Conservation (phyloP, 78 protist genomes). For the Bodo saltans region DNA sequence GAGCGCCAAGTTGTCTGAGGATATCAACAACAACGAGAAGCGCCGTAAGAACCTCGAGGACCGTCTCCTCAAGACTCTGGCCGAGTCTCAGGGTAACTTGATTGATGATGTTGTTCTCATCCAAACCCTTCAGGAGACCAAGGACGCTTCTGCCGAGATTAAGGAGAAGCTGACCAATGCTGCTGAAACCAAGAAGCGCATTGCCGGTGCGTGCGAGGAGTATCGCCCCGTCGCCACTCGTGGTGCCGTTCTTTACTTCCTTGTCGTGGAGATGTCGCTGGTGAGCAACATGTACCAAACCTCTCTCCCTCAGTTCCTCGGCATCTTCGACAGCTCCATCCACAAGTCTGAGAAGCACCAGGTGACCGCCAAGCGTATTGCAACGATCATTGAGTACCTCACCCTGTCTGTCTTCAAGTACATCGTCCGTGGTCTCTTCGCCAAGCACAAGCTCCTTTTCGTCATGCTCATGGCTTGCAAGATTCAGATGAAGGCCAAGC, state of each 20-base stretch:
- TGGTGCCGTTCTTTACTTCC: constrained; percentile 76
- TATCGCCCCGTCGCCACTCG: constrained; percentile 81
- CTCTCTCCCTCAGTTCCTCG: constrained; percentile 71
- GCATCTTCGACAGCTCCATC: constrained; percentile 60
- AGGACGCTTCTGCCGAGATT: constrained; percentile 61
- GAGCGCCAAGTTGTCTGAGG: constrained; percentile 58
- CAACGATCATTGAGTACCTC: constrained; percentile 53
- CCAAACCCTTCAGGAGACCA: constrained; percentile 63
- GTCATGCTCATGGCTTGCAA: constrained; percentile 65
- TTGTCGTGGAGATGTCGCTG: constrained; percentile 66
- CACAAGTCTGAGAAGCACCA: constrained; percentile 31
- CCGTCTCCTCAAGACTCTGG: constrained; percentile 57
- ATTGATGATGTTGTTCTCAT: constrained; percentile 78
- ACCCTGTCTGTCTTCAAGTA: constrained; percentile 44
- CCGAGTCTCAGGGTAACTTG: constrained; percentile 70
- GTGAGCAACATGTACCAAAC: constrained; percentile 82
- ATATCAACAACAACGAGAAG: constrained; percentile 60
- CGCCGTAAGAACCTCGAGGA: constrained; percentile 56
- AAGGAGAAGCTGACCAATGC: constrained; percentile 43
- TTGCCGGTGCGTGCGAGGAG: constrained; percentile 67
- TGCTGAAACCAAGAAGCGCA: constrained; percentile 50
- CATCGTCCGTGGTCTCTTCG: constrained; percentile 66
- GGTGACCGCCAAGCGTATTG: constrained; percentile 55
- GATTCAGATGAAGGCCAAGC: constrained; percentile 32
- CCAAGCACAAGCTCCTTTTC: constrained; percentile 61